These are phyloP conservation scores for Gamarada debralockiae DNA, from an alignment of 495 filamentous ascomycete species.

Conservation along the genomic window DNA sequence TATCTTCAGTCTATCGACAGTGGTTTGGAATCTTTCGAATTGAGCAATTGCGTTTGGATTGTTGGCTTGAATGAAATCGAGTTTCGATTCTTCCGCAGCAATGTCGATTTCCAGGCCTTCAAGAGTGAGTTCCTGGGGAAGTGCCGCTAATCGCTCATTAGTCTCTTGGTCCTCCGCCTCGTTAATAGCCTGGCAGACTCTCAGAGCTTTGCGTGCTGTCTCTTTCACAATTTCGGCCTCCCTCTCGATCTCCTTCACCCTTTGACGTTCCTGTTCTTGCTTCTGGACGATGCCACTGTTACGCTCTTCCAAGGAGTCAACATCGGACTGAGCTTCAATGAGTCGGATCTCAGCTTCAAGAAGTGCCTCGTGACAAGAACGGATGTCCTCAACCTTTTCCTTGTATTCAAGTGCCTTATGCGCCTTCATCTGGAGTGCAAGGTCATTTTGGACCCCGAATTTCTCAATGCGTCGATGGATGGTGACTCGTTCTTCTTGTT, in stretches of 20 bases:
- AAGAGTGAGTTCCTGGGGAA: slow-evolving; percentile 38
- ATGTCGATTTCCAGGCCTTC: slow-evolving; percentile 74
- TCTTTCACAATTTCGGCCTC: slow-evolving; percentile 24
- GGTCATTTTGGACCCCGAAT: slow-evolving; percentile 48
- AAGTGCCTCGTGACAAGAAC: slow-evolving; percentile 54
- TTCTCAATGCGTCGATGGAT: slow-evolving; percentile 36
- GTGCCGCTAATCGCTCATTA: background rate
- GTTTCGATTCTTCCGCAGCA: slow-evolving; percentile 63
- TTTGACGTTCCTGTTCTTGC: slow-evolving; percentile 40
- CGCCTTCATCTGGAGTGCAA: slow-evolving; percentile 57
- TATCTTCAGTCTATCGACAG: slow-evolving; percentile 39
- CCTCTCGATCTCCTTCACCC: slow-evolving; percentile 27
- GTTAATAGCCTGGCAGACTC: slow-evolving; percentile 32
- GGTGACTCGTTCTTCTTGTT: slow-evolving; percentile 38
- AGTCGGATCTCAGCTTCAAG: slow-evolving; percentile 62
- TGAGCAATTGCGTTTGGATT: slow-evolving; percentile 73
- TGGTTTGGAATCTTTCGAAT: slow-evolving; percentile 64
- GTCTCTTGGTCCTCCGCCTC: slow-evolving; percentile 2
- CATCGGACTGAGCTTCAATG: slow-evolving; percentile 78
- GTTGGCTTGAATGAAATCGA: slow-evolving; percentile 76
- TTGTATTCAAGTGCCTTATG: slow-evolving; percentile 55
- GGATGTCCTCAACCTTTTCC: slow-evolving; percentile 56
- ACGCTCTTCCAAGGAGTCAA: slow-evolving; percentile 56
- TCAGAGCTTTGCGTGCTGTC: slow-evolving; percentile 31
- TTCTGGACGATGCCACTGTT: slow-evolving; percentile 53